Percentiles rank a stretch among this genome's conserved stretches.
These are phyloP conservation scores for Chaetomium cochliodes DNA, from an alignment of 495 filamentous ascomycete species.

Conservation along the genomic window DNA sequence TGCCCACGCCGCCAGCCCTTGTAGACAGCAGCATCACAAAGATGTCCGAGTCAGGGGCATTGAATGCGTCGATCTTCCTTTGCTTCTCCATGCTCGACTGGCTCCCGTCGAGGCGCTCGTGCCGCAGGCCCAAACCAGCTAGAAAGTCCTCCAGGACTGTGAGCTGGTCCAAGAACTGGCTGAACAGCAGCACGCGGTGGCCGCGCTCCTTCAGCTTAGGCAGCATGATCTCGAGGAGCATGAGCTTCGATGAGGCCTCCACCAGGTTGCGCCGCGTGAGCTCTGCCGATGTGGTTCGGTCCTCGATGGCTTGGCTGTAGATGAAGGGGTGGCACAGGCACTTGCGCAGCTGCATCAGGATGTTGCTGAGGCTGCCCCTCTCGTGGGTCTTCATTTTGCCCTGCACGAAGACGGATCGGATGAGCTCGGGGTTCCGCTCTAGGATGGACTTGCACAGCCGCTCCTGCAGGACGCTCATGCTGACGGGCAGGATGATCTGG, in stretches of 20 bases:
- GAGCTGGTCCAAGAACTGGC: constrained; percentile 87
- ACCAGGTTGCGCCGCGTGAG: constrained; percentile 74
- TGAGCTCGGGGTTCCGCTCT: constrained; percentile 81
- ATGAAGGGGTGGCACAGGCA: constrained; percentile 95
- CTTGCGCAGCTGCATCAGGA: constrained; percentile 92
- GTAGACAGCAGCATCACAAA: constrained; percentile 94
- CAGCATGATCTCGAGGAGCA: constrained; percentile 82
- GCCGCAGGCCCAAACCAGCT: constrained; percentile 62
- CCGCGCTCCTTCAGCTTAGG: constrained; percentile 86
- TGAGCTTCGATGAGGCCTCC: constrained; percentile 87
- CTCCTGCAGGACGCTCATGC: constrained; percentile 89
- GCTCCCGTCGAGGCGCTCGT: constrained; percentile 82
- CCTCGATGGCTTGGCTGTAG: constrained; percentile 86
- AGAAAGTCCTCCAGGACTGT: constrained; percentile 92
- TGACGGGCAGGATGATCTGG: constrained; percentile 90
- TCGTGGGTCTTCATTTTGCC: constrained; percentile 66
- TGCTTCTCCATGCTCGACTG: constrained; percentile 83
- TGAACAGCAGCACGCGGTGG: constrained; percentile 92
- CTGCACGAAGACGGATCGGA: constrained; percentile 75
- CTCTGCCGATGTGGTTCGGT: constrained; percentile 54
- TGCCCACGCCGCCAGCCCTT: constrained; percentile 91
- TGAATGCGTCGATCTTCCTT: constrained; percentile 88
- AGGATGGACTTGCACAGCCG: constrained; percentile 93
- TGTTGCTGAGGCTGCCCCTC: constrained; percentile 79
- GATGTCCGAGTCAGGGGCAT: constrained; percentile 73